Evolutionary conservation across 257 asterid genomes (phyloP), one percentile per base, ranked within the genome.

Genomic region (Gentiana straminea): DNA sequence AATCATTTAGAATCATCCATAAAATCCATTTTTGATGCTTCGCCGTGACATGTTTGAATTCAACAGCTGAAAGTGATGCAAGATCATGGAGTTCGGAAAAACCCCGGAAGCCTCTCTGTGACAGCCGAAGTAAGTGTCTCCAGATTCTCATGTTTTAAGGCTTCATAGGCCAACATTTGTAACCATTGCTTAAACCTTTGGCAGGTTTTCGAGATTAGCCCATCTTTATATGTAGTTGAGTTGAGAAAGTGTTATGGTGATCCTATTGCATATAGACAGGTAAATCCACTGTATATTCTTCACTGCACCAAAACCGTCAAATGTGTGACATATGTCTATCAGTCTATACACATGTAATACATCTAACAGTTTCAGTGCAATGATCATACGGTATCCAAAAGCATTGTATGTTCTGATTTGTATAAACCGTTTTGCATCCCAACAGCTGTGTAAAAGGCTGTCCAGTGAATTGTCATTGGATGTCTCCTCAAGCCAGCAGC

Each of bases 191-290:
- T 13, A 32, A 35, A 62, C 39, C 64, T 54, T 7, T 53, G 37
- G 43, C 94, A 90, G 98, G 86, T 92, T 55, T 83, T 85, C 45
- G 98, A 92, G 81, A 74, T 92, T 52, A 83, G 91, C 67, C 86
- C 89, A 63, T 80, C 95, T 37, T 46, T 83, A 73, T 77, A 81
- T 67, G 94, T 81, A 36, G 98, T 92, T 39, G 98, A 92, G 76
- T 57, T 92, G 65, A 76, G 75, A 53, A 92, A 92, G 72, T 75
- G 79, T 35, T 60, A 62, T 11, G 98, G 98, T 41, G 95, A 87
- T 72, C 68, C 90, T 24, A 37, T 63, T 54, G 64, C 68, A 61
- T 92, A 92, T 75, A 85, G 94, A 80, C 79, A 87, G 95, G 96
- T 86, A 75, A 10, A 7, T 8, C 24, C 34, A 4, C 13, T 13